Evolutionary conservation across 805 yeast species (phyloP), one percentile per base, ranked within the genome.

Genomic region (Lachancea sp.): DNA sequence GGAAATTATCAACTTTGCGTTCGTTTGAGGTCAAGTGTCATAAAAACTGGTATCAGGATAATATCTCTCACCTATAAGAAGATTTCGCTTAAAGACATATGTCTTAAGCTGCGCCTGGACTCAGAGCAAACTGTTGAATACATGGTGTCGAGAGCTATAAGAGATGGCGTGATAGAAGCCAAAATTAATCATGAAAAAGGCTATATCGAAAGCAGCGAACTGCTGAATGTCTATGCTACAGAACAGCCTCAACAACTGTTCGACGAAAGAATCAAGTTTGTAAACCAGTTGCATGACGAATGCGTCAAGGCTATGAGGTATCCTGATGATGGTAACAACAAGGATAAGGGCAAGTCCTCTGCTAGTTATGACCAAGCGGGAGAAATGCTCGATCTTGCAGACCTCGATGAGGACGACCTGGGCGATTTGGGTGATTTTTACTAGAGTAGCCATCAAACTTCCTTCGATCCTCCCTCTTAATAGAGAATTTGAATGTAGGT

Each of bases 81-180:
- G 60, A 92, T 92, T 46, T 85, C 97, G 3, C 73, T 92, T 54
- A 84, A 83, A 63, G 99, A 92, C 58, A 88, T 92, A 42, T 92
- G 98, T 64, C 75, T 92, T 54, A 86, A 90, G 59, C 75, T 92
- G 58, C 88, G 84, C 52, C 74, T 92, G 47, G 98, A 90, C 55
- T 80, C 89, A 36, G 99, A 92, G 68, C 89, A 92, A 57, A 81
- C 90, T 53, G 95, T 96, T 1, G 99, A 92, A 68, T 92, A 90
- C 62, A 88, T 92, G 62, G 96, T 92, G 17, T 86, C 96, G 28
- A 90, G 92, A 69, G 92, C 97, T 19, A 90, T 92, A 44, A 80
- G 96, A 56, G 99, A 92, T 61, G 96, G 96, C 45, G 97, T 92
- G 38, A 86, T 92, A 59, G 97, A 92, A 56, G 97, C 98, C 3